phyloP scores from a whole-genome alignment of 2,329 filamentous ascomycete genomes.

The Thelonectria olida region DNA sequence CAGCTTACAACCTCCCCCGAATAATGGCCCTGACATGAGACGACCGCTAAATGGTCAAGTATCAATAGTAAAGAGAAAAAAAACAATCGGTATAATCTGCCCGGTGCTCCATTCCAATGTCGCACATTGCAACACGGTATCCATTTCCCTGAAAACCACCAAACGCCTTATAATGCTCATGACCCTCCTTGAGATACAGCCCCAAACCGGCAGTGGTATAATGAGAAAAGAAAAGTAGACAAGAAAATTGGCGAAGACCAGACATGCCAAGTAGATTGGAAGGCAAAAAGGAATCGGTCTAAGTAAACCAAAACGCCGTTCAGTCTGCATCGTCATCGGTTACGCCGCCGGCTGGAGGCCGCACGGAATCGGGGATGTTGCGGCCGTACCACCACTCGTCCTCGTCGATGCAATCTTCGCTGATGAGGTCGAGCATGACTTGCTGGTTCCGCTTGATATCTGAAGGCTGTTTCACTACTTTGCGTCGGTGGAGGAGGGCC shows the following conservation, averaged over 20 bases:
- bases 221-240: conserved; percentile 24
- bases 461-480: conserved; percentile 64
- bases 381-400: conserved; percentile 72
- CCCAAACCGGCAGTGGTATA: conserved; percentile 21
- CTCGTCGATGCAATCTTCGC: conserved; percentile 66
- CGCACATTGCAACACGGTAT: conserved; percentile 26
- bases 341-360: conserved; percentile 57
- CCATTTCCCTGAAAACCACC: conserved; percentile 32
- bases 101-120: conserved; percentile 32
- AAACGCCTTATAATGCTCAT: conserved; percentile 45
- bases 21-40: conserved; percentile 8
- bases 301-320: conserved; percentile 23
- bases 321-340: conserved; percentile 62
- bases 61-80: conserved; percentile 24
- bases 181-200: conserved; percentile 37
- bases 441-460: conserved; percentile 72
- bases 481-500: conserved; percentile 66
- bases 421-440: conserved; percentile 71
- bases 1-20: conserved; percentile 8
- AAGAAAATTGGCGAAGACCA: conserved; percentile 22
- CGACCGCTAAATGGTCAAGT: background rate
- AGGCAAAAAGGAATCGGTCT: conserved; percentile 1
- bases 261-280: conserved; percentile 1
- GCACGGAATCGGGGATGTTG: conserved; percentile 62
- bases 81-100: conserved; percentile 39